Conservation (phyloP, 139 green algal genomes). For the Edaphochlamys debaryana region DNA sequence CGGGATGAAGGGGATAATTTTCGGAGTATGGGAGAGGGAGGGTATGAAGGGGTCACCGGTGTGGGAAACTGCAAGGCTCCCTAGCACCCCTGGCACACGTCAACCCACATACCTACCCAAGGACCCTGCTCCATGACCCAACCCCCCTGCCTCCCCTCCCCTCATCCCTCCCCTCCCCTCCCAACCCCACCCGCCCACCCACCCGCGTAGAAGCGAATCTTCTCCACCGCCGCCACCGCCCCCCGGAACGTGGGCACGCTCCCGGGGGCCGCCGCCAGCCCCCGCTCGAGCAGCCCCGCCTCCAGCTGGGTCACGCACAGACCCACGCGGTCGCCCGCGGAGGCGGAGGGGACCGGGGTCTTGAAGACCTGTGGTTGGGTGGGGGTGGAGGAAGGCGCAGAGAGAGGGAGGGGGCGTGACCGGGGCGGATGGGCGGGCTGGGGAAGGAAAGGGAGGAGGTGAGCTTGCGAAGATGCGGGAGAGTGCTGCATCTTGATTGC, state of each 20-base stretch:
- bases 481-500: no score
- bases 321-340: constrained; percentile 81
- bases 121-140: background rate
- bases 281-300: constrained; percentile 82
- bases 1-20: background rate
- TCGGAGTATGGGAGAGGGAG: background rate
- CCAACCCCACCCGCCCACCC: background rate
- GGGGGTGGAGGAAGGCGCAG: no score
- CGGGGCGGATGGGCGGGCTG: background rate
- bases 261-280: constrained; percentile 76
- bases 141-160: background rate
- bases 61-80: no score
- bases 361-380: background rate
- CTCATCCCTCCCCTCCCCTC: background rate
- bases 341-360: background rate
- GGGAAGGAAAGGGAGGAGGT: no score
- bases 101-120: background rate
- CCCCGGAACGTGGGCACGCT: constrained; percentile 78
- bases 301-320: constrained; percentile 94
- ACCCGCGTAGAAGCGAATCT: constrained; percentile 74
- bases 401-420: background rate
- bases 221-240: constrained; percentile 85
- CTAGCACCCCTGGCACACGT: background rate
- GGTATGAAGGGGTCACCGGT: no score
- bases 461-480: no score